Evolutionary conservation across 306 rosid species (phyloP).

Genomic region (Cucurbita maxima): DNA sequence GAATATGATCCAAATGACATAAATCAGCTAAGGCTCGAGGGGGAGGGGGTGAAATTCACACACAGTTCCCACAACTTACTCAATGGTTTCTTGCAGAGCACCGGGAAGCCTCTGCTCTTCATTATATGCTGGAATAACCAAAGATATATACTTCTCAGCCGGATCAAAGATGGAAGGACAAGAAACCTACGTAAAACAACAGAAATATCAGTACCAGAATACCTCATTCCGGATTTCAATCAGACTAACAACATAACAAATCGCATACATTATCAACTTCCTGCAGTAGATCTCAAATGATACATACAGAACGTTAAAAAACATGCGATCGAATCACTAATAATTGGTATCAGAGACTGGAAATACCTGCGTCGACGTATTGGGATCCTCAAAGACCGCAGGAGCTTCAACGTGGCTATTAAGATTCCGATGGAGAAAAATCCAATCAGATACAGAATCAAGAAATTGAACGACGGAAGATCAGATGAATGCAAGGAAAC

Average conservation of each 20-base stretch:
- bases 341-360: not conserved
- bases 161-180: slow-evolving; percentile 78
- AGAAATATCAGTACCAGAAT: not conserved
- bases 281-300: not conserved
- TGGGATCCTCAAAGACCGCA: slow-evolving; percentile 72
- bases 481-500: not conserved
- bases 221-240: not conserved
- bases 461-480: not conserved
- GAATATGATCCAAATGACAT: not conserved
- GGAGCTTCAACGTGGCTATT: slow-evolving; percentile 68
- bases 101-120: slow-evolving; percentile 80
- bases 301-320: not conserved
- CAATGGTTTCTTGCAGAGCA: slow-evolving; percentile 75
- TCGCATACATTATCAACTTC: not conserved
- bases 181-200: slow-evolving; percentile 36
- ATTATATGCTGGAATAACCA: slow-evolving; percentile 77
- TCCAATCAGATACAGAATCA: not conserved
- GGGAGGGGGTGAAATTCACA: not conserved
- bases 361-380: slow-evolving; percentile 51
- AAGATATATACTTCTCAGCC: slow-evolving; percentile 70
- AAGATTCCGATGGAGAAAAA: not conserved
- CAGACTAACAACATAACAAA: not conserved
- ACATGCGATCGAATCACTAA: not conserved
- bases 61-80: slow-evolving; percentile 30
- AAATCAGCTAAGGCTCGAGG: not conserved